Percentiles rank a stretch among this genome's conserved stretches.
These are phyloP conservation scores for Backusella mclennaniae DNA, from an alignment of 192 early-diverging fungal genomes.

Conservation along the genomic window DNA sequence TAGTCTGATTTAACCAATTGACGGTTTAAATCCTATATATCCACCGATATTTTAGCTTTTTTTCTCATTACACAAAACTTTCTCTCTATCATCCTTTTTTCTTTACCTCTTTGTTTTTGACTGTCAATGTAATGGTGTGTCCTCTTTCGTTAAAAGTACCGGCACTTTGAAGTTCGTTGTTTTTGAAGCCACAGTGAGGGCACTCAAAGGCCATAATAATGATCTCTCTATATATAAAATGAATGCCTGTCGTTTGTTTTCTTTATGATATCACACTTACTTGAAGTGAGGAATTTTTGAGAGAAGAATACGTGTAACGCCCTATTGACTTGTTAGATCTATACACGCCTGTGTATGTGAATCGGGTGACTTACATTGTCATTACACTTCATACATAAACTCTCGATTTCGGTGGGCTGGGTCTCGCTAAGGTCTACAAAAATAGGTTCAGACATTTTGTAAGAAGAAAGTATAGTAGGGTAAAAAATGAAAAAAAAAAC, in stretches of 20 bases:
- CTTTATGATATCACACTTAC: slow-evolving; percentile 49
- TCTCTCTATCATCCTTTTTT: not conserved
- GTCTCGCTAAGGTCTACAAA: slow-evolving; percentile 70
- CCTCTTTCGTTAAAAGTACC: slow-evolving; percentile 82
- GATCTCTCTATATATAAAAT: slow-evolving; percentile 35
- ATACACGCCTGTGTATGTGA: not conserved
- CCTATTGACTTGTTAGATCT: slow-evolving; percentile 46
- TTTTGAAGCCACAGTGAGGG: slow-evolving; percentile 83
- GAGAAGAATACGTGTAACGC: slow-evolving; percentile 80
- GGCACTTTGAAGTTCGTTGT: slow-evolving; percentile 91
- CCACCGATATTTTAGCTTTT: not conserved
- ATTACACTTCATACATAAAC: slow-evolving; percentile 87
- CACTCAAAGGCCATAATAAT: slow-evolving; percentile 84
- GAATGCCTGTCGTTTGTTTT: not conserved
- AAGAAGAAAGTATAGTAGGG: not conserved
- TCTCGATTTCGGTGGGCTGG: slow-evolving; percentile 84
- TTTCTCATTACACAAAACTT: not conserved
- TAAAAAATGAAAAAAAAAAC: not conserved
- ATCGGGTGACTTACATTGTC: slow-evolving; percentile 58
- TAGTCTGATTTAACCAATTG: slow-evolving; percentile 89
- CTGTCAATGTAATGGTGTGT: slow-evolving; percentile 57
- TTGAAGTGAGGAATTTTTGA: slow-evolving; percentile 93
- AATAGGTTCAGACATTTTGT: slow-evolving; percentile 39
- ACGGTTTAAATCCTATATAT: slow-evolving; percentile 72
- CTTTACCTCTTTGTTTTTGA: slow-evolving; percentile 56